These are phyloP conservation scores for Pueraria montana DNA, from an alignment of 306 rosid species.

Conservation along the genomic window DNA sequence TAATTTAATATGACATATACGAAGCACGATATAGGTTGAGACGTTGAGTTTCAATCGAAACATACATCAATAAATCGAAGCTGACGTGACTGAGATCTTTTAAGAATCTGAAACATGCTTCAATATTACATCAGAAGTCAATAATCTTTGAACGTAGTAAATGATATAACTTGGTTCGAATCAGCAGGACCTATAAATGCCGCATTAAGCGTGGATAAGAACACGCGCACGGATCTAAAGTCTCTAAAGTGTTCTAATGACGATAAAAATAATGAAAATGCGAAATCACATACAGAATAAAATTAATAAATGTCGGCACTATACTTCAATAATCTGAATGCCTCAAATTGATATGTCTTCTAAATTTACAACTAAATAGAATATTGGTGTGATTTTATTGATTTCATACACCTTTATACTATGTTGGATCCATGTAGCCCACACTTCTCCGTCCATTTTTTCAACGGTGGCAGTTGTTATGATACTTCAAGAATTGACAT, in stretches of 20 bases:
- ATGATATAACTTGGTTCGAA: neutral
- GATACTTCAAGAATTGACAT: no score
- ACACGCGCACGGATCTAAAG: neutral
- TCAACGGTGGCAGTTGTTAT: neutral
- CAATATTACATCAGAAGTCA: neutral
- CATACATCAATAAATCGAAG: neutral
- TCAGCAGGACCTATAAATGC: neutral
- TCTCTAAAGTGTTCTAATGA: neutral
- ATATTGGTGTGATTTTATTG: no score
- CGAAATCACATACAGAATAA: neutral
- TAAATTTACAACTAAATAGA: no score
- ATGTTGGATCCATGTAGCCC: no score
- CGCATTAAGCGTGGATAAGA: neutral
- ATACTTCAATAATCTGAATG: no score
- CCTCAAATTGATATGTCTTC: no score
- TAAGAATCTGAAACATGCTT: slow-evolving; percentile 2
- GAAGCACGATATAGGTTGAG: neutral
- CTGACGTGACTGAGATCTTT: neutral
- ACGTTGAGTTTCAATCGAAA: neutral
- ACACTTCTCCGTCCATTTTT: neutral
- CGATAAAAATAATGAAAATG: neutral
- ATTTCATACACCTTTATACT: no score
- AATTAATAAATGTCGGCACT: neutral
- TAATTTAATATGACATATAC: neutral
- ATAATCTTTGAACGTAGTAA: neutral